Conservation (phyloP, 331 rosid genomes). For the Stylosanthes scabra region DNA sequence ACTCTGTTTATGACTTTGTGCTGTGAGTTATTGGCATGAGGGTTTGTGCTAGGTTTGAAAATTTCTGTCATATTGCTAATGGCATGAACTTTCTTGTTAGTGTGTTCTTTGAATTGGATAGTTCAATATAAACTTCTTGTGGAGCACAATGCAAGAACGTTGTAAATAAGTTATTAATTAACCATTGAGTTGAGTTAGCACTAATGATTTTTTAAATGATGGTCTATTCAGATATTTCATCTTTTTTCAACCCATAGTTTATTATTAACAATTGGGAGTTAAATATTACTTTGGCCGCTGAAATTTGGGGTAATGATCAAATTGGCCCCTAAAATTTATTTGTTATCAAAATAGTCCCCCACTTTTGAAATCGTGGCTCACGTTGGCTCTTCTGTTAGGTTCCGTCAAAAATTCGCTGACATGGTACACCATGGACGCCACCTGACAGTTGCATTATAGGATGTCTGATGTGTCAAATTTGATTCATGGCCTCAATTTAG, state of each 20-base stretch:
- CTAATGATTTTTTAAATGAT: neutral
- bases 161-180: neutral
- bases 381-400: too few relatives aligned
- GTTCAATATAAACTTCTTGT: neutral
- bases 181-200: neutral
- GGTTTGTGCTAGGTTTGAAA: too few relatives aligned
- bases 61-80: too few relatives aligned
- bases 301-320: neutral
- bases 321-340: neutral
- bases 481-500: too few relatives aligned
- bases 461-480: too few relatives aligned
- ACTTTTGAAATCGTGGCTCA: too few relatives aligned
- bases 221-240: neutral
- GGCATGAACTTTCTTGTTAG: neutral
- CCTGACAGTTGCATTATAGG: too few relatives aligned
- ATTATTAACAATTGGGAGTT: neutral
- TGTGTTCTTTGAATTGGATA: constrained; percentile 11
- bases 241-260: constrained; percentile 3
- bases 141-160: constrained; percentile 6
- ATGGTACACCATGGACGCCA: too few relatives aligned
- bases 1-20: too few relatives aligned
- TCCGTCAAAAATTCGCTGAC: too few relatives aligned
- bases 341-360: neutral
- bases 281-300: neutral
- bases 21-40: too few relatives aligned